Base-by-base conservation (phyloP, 176 grass and related monocot genomes). In the Paspalum vaginatum region DNA sequence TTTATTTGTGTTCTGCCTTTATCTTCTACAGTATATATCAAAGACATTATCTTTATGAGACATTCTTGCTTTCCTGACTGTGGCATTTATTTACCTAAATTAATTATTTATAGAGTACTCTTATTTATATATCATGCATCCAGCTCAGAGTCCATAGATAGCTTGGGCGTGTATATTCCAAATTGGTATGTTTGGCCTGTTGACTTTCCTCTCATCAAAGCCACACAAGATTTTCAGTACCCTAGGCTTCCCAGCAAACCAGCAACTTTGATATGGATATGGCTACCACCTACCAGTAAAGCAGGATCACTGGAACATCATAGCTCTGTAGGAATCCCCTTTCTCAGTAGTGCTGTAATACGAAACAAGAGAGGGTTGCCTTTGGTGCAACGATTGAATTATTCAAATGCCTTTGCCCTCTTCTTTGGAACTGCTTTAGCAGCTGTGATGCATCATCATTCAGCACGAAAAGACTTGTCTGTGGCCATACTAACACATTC, bases 381-480 rank as follows among this genome's bases (percentile, higher is more conserved):
- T 76, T 74, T 52, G 43, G 85, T 81, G 43, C 77, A 59, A 60
- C 44, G 43, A 75, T 60, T 42, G 43, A 13, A 70, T 52, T 26
- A 60, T 61, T 52, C 32, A 26, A 59, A 79, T 54, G 21, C 15
- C 47, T 78, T 71, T 78, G 44, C 17, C 21, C 10, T 14, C 44
- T 45, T 79, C 9, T 45, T 60, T 68, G 7, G 61, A 22, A 18
- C 7, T 50, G 20, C 17, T 79, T 84, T 83, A 37, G 43, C 76
- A 60, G 67, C 16, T 84, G 81, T 61, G 75, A 67, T 74, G 16
- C 61, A 79, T 79, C 61, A 79, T 79, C 80, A 83, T 83, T 83
- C 17, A 45, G 61, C 60, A 79, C 40, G 59, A 66, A 88, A 83
- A 78, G 65, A 57, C 42, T 83, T 59, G 58, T 46, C 26, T 48